phyloP scores from a whole-genome alignment of 2,329 filamentous ascomycete genomes.

The Aspergillus spinulosporus region DNA sequence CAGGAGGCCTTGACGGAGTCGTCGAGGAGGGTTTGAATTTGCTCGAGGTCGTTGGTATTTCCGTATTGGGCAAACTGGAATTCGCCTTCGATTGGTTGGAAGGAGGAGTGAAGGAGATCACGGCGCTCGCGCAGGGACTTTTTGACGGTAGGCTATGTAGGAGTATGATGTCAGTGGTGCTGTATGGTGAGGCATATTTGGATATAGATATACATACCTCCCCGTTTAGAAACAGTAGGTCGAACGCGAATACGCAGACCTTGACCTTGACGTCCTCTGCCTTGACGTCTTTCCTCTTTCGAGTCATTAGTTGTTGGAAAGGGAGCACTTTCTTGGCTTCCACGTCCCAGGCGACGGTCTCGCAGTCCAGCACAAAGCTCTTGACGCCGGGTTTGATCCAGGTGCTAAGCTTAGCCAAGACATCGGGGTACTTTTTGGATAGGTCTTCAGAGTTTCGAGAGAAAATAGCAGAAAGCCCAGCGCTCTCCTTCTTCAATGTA shows the following conservation, averaged over 20 bases:
- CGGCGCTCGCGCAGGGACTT: slow-evolving; percentile 83
- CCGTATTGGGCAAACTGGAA: slow-evolving; percentile 87
- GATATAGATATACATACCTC: slow-evolving; percentile 51
- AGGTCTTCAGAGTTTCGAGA: slow-evolving; percentile 96
- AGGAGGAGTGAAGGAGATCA: slow-evolving; percentile 70
- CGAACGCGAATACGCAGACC: slow-evolving; percentile 96
- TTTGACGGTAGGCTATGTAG: slow-evolving; percentile 68
- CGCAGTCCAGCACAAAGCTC: slow-evolving; percentile 97
- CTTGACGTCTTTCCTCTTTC: slow-evolving; percentile 96
- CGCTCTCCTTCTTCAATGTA: slow-evolving; percentile 63
- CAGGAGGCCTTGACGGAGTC: slow-evolving; percentile 95
- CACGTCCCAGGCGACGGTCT: slow-evolving; percentile 97
- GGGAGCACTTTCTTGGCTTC: slow-evolving; percentile 91
- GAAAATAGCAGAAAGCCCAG: slow-evolving; percentile 88
- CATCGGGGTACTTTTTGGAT: slow-evolving; percentile 96
- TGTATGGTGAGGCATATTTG: not conserved
- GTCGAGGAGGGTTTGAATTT: slow-evolving; percentile 89
- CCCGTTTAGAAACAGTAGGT: slow-evolving; percentile 89
- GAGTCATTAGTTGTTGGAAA: slow-evolving; percentile 97
- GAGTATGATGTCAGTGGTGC: not conserved
- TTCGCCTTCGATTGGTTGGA: slow-evolving; percentile 79
- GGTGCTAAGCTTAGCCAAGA: slow-evolving; percentile 78
- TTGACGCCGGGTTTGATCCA: slow-evolving; percentile 91
- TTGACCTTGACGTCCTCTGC: slow-evolving; percentile 93
- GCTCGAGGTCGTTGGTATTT: slow-evolving; percentile 84